Conservation (phyloP, 768 basidiomycete genomes). For the Sporobolomyces phaffii region DNA sequence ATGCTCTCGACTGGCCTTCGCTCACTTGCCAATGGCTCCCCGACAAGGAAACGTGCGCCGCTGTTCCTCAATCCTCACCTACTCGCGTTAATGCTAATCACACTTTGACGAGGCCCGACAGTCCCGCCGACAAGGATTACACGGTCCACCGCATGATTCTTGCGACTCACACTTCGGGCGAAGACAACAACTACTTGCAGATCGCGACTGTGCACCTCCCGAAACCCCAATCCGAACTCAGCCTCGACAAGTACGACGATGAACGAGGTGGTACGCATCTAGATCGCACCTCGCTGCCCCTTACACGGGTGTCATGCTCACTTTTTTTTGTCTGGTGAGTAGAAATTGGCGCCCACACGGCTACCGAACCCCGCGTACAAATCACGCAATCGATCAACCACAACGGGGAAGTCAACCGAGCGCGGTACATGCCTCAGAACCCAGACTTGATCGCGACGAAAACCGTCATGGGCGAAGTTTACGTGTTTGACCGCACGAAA, state of each 20-base stretch:
- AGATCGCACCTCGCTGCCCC: background rate
- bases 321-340: background rate
- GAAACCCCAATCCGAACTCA: slow-evolving; percentile 74
- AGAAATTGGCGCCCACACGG: slow-evolving; percentile 87
- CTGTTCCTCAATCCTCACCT: background rate
- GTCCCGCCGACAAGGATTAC: slow-evolving; percentile 86
- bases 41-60: slow-evolving; percentile 79
- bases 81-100: background rate
- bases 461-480: slow-evolving; percentile 77
- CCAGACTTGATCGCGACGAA: slow-evolving; percentile 95
- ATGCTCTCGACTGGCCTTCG: slow-evolving; percentile 96
- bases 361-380: slow-evolving; percentile 77
- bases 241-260: slow-evolving; percentile 75
- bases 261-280: slow-evolving; percentile 61
- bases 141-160: slow-evolving; percentile 88
- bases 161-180: slow-evolving; percentile 93
- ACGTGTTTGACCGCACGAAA: slow-evolving; percentile 95
- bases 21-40: slow-evolving; percentile 99
- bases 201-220: slow-evolving; percentile 93
- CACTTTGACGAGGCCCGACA: slow-evolving; percentile 43
- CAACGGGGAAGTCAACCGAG: slow-evolving; percentile 88
- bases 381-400: slow-evolving; percentile 92
- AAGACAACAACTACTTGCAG: slow-evolving; percentile 88
- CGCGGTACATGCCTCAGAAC: slow-evolving; percentile 99
- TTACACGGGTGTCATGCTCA: no score